Evolutionary conservation across 257 asterid genomes (phyloP), one percentile per base, ranked within the genome.

Genomic region (Ilex aquifolium): DNA sequence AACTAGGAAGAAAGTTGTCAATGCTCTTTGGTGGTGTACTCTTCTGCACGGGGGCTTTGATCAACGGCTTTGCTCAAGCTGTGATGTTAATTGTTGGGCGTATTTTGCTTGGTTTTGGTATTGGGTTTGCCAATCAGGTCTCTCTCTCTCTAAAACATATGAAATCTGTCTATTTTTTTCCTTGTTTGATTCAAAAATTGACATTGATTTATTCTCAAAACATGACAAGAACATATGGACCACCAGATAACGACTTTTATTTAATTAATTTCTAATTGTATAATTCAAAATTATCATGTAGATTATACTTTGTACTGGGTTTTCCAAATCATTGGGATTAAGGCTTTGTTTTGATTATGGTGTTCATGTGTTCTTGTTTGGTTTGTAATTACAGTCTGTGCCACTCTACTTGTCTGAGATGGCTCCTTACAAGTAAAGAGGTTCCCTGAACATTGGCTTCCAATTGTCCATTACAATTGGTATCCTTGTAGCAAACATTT

Each of bases 121-220:
- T 90, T 32, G 97, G 97, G 14, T 90, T 90, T 13, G 95, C 97
- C 53, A 87, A 85, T 80, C 97, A 90, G 95, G 97, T 84, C 68
- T 3, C 27, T 32, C 3, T 17, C 30, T 48, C 40, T 11, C 21
- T 10, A 3, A 16, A 2, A 9, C 8, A 21, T 36, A 36, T 36
- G 42, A 4, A 36, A 4, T 36, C 42, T 36, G 7, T n/a, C 32
- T 61, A 21, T 21, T 6, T 15, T 21, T 21, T 21, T 21, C 27
- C 27, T 21, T 21, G 27, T 21, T 21, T 21, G 27, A 21, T 21
- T 21, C 27, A 0, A 21, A 21, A 21, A 21, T 21, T 21, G 27
- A 21, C 27, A n/a, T n/a, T n/a, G n/a, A n/a, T n/a, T n/a, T n/a
- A n/a, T n/a, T n/a, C n/a, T n/a, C n/a, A n/a, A n/a, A n/a, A n/a